These are phyloP conservation scores for Suillus occidentalis DNA, from an alignment of 768 basidiomycete genomes.

Conservation along the genomic window DNA sequence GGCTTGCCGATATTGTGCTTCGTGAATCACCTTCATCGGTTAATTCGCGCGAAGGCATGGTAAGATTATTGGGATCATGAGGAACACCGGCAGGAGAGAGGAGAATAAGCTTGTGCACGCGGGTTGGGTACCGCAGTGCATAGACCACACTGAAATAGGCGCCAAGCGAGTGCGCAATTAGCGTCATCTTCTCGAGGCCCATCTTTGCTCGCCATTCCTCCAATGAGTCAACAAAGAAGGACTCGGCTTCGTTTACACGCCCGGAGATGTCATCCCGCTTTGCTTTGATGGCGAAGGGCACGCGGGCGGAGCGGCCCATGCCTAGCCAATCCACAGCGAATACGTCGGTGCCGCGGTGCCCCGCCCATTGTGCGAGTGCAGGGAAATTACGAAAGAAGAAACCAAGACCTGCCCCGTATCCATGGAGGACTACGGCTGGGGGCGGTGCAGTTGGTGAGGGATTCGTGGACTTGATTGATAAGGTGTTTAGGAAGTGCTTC, in stretches of 20 bases:
- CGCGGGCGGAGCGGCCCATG: constrained; percentile 91
- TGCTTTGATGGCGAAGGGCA: constrained; percentile 73
- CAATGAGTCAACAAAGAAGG: constrained; percentile 89
- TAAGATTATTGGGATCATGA: constrained; percentile 60
- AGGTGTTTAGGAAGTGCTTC: constrained; percentile 72
- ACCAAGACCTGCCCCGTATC: constrained; percentile 91
- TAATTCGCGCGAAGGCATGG: constrained; percentile 59
- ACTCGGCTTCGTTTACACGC: constrained; percentile 83
- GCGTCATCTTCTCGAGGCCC: constrained; percentile 82
- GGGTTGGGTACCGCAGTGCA: constrained; percentile 78
- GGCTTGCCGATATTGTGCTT: constrained; percentile 13
- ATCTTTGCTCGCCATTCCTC: constrained; percentile 85
- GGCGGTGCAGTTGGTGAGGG: constrained; percentile 56
- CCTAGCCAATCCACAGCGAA: constrained; percentile 95
- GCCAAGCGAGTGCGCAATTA: constrained; percentile 89
- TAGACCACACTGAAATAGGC: constrained; percentile 88
- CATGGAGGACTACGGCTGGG: constrained; percentile 83
- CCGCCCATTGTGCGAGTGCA: constrained; percentile 73
- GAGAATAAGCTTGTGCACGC: constrained; percentile 83
- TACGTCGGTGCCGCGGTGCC: constrained; percentile 59
- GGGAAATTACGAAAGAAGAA: constrained; percentile 87
- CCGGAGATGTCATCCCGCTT: constrained; percentile 62
- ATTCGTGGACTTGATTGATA: constrained; percentile 63
- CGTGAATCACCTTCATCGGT: constrained; percentile 32
- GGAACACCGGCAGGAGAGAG: constrained; percentile 94